Conservation (phyloP, 345 rosid species). For the Bruguiera parviflora region DNA sequence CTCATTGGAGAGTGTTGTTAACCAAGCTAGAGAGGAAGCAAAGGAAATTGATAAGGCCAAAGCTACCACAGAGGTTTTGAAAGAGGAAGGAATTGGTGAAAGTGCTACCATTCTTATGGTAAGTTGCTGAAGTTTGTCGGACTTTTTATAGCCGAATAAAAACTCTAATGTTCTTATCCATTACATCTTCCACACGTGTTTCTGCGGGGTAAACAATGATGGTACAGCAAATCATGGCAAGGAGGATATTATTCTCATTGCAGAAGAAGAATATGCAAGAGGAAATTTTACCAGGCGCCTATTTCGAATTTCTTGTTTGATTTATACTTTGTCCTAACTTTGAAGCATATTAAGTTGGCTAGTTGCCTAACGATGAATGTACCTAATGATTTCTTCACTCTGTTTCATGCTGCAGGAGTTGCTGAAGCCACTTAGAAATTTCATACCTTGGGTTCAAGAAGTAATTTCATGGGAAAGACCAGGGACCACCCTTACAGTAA, state of each 20-base stretch:
- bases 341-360: no score
- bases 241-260: no score
- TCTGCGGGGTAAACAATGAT: no score
- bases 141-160: neutral
- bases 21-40: slow-evolving; percentile 61
- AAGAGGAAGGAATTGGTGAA: slow-evolving; percentile 77
- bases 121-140: slow-evolving; percentile 15
- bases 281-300: no score
- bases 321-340: no score
- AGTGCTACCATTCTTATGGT: slow-evolving; percentile 64
- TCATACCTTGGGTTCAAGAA: slow-evolving; percentile 43
- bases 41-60: slow-evolving; percentile 54
- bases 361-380: no score
- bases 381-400: neutral
- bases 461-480: slow-evolving; percentile 62
- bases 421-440: slow-evolving; percentile 51
- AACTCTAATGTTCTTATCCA: neutral
- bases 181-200: no score
- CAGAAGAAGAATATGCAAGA: no score
- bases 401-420: slow-evolving; percentile 50
- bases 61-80: slow-evolving; percentile 53
- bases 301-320: no score
- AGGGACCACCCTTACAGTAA: slow-evolving; percentile 29
- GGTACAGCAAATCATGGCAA: no score
- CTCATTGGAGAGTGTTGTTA: slow-evolving; percentile 50